Conservation (phyloP, 306 rosid genomes). For the Acacia crassicarpa region DNA sequence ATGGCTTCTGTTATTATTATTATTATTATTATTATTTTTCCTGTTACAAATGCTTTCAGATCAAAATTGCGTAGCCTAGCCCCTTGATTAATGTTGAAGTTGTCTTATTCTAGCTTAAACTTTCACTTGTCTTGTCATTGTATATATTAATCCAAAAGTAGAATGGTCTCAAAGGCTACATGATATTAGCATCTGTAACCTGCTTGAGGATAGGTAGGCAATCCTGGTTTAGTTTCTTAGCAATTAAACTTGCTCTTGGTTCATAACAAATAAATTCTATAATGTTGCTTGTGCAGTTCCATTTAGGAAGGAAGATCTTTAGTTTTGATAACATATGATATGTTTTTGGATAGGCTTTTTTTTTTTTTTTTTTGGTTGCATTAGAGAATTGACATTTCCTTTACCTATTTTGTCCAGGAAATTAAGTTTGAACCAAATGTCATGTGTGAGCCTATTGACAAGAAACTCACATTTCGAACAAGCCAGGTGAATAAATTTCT, state of each 20-base stretch:
- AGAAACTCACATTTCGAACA: slow-evolving; percentile 75
- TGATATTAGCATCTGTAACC: background rate
- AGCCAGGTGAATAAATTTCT: slow-evolving; percentile 67
- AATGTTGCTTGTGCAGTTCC: slow-evolving; percentile 3
- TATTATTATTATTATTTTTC: too few relatives aligned
- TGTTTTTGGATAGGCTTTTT: background rate
- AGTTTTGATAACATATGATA: slow-evolving; percentile 2
- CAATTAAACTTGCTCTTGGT: slow-evolving; percentile 8
- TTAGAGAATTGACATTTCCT: slow-evolving; percentile 22
- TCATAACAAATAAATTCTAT: slow-evolving; percentile 11
- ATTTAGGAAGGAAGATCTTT: background rate
- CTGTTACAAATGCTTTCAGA: background rate
- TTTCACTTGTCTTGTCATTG: background rate
- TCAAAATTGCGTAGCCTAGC: background rate
- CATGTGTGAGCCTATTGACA: slow-evolving; percentile 96
- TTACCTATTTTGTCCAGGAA: slow-evolving; percentile 55
- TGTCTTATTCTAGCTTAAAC: background rate
- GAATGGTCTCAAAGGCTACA: background rate
- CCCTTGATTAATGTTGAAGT: background rate
- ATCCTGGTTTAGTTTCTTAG: background rate
- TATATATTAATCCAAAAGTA: background rate
- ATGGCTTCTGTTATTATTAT: background rate
- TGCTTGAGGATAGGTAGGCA: background rate
- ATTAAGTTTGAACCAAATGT: slow-evolving; percentile 94
- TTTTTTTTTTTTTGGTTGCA: background rate